A percentile compares a stretch with the other conserved stretches of the same genome.
Conservation (phyloP, 371 early-diverging fungal genomes). For the Lichtheimia hyalospora region DNA sequence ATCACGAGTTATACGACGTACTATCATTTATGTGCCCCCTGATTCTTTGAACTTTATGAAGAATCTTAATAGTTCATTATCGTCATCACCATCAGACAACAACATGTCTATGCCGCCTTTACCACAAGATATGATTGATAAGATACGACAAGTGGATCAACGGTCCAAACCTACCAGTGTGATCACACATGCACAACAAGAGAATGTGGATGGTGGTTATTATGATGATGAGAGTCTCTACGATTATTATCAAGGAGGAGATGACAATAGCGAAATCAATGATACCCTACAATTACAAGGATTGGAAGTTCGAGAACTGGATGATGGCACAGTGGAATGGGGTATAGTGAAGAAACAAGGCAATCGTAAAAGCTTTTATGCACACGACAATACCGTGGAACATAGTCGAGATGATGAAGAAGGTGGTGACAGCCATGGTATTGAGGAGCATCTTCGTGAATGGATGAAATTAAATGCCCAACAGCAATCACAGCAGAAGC, state of each 20-base stretch:
- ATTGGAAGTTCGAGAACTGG: conserved; percentile 33
- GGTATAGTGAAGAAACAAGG: conserved; percentile 35
- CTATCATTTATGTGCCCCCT: conserved; percentile 51
- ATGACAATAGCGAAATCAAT: background rate
- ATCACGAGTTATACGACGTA: conserved; percentile 37
- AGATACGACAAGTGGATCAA: conserved; percentile 3
- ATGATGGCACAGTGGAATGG: conserved; percentile 31
- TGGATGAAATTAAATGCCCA: conserved; percentile 17
- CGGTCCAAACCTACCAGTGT: background rate
- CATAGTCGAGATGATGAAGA: conserved; percentile 8
- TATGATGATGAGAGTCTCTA: conserved; percentile 21
- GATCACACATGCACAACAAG: background rate
- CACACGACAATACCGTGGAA: conserved; percentile 3
- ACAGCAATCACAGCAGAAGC: background rate
- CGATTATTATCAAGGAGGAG: conserved; percentile 17
- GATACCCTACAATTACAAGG: conserved; percentile 18
- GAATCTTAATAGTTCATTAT: background rate
- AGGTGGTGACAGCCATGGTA: conserved; percentile 20
- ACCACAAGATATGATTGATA: conserved; percentile 5
- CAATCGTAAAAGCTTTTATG: conserved; percentile 27
- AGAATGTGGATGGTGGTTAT: conserved; percentile 6
- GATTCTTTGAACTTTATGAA: conserved; percentile 37
- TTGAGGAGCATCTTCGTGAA: conserved; percentile 20
- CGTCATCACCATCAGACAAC: background rate
- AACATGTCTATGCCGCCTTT: conserved; percentile 3